Evolutionary conservation across 2,329 filamentous ascomycete species (phyloP), one percentile per base, ranked within the genome.

Genomic region (Trichoderma sp.): DNA sequence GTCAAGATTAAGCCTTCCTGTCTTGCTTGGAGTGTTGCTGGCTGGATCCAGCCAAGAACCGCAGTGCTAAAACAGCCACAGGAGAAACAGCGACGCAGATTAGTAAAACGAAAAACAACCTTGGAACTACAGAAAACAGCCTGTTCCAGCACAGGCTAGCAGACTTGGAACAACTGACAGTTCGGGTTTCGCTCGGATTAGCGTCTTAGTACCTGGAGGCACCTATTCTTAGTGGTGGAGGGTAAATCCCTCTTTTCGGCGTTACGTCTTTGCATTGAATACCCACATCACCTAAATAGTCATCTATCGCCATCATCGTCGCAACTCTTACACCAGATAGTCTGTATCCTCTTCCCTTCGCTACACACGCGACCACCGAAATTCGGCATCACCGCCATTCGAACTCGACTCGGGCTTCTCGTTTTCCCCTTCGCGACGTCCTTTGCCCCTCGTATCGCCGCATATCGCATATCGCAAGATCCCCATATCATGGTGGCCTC

Each of bases 401-500:
- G 18, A 43, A 47, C 26, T 14, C 26, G 24, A 68, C 8, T 30
- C 34, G 24, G 18, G 26, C 53, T 32, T n/a, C 9, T 39, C 57
- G 32, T 1, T 8, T 12, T 15, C 21, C 30, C 15, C 24, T 43
- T 24, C 53, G 65, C 65, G 65, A 68, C 43, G 18, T 6, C 43
- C 18, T 12, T 12, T 12, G 4, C 21, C 24, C 47, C 18, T 65
- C 26, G n/a, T 34, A 60, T 32, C 28, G 57, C 18, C 57, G 28
- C 53, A 8, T 21, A 1, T 34, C 57, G 28, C 57, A 30, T 5
- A 60, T 34, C 57, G 18, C 56, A 60, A 30, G 21, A 8, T 15
- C 21, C 47, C n/a, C 47, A 53, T 53, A 60, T 53, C 56, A 70
- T 70, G 66, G 66, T 70, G 28, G 66, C 66, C 39, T 70, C 66